Percentiles rank a stretch among this genome's conserved stretches.
These are phyloP conservation scores for Lasiosphaeria hispida DNA, from an alignment of 495 filamentous ascomycete genomes.

Conservation along the genomic window DNA sequence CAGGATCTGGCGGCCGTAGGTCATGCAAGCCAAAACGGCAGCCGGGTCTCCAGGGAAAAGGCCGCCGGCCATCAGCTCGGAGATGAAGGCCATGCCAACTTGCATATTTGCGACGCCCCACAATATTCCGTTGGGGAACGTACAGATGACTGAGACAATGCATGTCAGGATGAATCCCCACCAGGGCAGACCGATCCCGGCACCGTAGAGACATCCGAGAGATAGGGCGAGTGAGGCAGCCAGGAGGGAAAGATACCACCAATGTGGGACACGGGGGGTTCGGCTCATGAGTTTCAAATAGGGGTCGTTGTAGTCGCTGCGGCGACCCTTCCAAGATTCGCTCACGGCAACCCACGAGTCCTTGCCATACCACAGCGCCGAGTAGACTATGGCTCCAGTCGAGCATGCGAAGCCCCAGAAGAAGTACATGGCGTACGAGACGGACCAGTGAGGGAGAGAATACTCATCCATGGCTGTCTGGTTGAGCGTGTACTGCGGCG, in stretches of 20 bases:
- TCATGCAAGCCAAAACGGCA: constrained; percentile 29
- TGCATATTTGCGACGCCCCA: constrained; percentile 30
- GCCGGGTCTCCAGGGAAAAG: constrained; percentile 25
- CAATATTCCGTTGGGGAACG: constrained; percentile 25
- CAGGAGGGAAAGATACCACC: constrained; percentile 51
- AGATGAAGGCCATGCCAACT: constrained; percentile 23
- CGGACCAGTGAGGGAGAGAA: constrained; percentile 49
- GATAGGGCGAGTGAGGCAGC: constrained; percentile 45
- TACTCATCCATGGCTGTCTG: constrained; percentile 41
- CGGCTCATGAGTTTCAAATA: constrained; percentile 21
- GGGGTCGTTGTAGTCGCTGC: constrained; percentile 15
- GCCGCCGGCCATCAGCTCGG: constrained; percentile 30
- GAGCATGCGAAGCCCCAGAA: constrained; percentile 18
- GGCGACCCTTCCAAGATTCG: constrained; percentile 13
- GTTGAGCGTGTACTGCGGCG: constrained; percentile 39
- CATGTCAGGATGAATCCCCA: constrained; percentile 52
- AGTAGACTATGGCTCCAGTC: constrained; percentile 14
- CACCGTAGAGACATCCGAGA: constrained; percentile 43
- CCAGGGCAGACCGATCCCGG: constrained; percentile 48
- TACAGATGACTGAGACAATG: constrained; percentile 26
- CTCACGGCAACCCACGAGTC: constrained; percentile 5
- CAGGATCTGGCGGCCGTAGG: constrained; percentile 28
- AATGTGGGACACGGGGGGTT: constrained; percentile 36
- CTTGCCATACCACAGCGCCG: constrained; percentile 14
- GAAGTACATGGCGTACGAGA: constrained; percentile 39